phyloP scores from a whole-genome alignment of 805 yeast genomes.

The Torulaspora delbrueckii region DNA sequence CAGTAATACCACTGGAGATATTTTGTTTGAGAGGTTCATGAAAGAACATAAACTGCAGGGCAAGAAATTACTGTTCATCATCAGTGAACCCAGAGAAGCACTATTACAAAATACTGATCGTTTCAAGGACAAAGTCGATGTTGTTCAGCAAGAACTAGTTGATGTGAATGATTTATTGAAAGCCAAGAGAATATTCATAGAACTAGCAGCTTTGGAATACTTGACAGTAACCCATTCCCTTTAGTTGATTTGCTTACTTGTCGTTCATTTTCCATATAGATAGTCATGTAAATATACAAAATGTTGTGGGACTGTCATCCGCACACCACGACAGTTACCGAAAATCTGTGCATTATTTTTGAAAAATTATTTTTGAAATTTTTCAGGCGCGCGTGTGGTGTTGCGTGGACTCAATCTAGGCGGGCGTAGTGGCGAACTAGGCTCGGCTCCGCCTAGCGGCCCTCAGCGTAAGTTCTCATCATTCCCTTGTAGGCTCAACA shows the following conservation, averaged over 20 bases:
- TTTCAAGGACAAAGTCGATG: constrained; percentile 51
- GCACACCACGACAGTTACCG: not conserved
- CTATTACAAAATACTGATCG: constrained; percentile 54
- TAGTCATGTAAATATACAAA: not conserved
- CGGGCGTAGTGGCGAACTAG: not conserved
- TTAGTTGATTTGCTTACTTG: not conserved
- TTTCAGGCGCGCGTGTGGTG: no score
- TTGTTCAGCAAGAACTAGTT: constrained; percentile 69
- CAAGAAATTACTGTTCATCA: constrained; percentile 58
- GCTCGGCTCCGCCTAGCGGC: not conserved
- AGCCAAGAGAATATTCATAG: constrained; percentile 72
- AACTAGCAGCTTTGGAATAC: constrained; percentile 65
- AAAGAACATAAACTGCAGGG: constrained; percentile 45
- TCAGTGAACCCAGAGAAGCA: constrained; percentile 55
- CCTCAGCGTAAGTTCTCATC: not conserved
- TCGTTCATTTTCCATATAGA: not conserved
- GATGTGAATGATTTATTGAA: constrained; percentile 79
- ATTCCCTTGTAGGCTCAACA: not conserved
- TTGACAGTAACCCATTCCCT: constrained; percentile 36
- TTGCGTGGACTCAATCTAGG: not conserved
- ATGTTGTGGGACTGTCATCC: no score
- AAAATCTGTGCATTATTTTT: not conserved
- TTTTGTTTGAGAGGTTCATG: constrained; percentile 44
- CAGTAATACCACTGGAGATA: constrained; percentile 39
- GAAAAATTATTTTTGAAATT: not conserved